phyloP scores from a whole-genome alignment of 495 filamentous ascomycete genomes.

The Lindgomyces ingoldianus region DNA sequence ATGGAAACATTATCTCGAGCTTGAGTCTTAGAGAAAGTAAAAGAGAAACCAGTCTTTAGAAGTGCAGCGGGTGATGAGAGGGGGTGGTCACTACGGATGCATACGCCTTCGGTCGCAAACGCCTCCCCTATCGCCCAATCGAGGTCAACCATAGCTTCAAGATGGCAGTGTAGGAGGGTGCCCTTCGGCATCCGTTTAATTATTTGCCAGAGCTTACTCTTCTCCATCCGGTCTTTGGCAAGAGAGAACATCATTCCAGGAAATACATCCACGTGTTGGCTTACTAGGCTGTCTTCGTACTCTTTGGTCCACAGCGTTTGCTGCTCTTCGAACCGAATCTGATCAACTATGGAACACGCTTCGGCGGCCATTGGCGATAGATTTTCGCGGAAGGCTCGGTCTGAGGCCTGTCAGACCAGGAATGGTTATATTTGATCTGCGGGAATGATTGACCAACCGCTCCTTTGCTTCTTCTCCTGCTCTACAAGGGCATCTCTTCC shows the following conservation, averaged over 20 bases:
- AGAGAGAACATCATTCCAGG: slow-evolving; percentile 88
- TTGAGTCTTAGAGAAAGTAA: slow-evolving; percentile 54
- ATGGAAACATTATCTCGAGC: slow-evolving; percentile 45
- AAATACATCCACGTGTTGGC: slow-evolving; percentile 60
- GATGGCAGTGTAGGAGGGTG: slow-evolving; percentile 80
- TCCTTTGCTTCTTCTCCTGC: slow-evolving; percentile 78
- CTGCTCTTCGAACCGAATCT: slow-evolving; percentile 76
- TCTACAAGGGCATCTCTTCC: slow-evolving; percentile 75
- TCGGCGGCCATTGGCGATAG: slow-evolving; percentile 72
- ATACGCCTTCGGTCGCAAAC: slow-evolving; percentile 72
- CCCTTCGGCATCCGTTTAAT: slow-evolving; percentile 88
- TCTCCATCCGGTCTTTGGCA: slow-evolving; percentile 76
- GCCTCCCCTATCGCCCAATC: slow-evolving; percentile 72
- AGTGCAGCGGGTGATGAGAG: slow-evolving; percentile 53
- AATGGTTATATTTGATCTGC: slow-evolving; percentile 6
- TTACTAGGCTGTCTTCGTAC: slow-evolving; percentile 63
- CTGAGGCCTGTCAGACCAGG: slow-evolving; percentile 43
- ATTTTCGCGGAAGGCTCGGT: slow-evolving; percentile 64
- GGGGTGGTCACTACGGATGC: slow-evolving; percentile 59
- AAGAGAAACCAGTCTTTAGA: slow-evolving; percentile 53
- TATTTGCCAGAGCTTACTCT: slow-evolving; percentile 81
- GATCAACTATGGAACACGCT: slow-evolving; percentile 74
- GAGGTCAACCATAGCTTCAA: slow-evolving; percentile 87
- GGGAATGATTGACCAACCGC: slow-evolving; percentile 58
- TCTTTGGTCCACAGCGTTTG: slow-evolving; percentile 69